phyloP scores from a whole-genome alignment of 140 eudicot species.

The Anethum foeniculum region DNA sequence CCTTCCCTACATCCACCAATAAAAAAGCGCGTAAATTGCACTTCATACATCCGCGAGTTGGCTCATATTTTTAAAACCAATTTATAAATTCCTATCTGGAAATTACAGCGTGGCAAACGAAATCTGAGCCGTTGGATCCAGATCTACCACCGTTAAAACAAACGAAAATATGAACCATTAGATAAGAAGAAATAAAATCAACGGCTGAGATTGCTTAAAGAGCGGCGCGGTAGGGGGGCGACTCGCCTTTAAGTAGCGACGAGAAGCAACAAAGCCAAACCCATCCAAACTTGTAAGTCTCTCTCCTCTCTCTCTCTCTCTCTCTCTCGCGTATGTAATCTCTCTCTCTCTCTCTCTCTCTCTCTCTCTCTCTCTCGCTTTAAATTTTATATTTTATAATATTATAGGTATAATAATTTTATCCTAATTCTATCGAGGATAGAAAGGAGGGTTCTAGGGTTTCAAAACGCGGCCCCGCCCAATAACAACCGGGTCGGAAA shows the following conservation, averaged over 20 bases:
- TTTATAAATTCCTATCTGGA: neutral
- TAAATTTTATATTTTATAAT: neutral
- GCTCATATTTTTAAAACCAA: neutral
- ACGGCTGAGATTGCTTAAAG: slow-evolving; percentile 22
- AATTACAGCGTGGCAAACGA: neutral
- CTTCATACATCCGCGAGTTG: neutral
- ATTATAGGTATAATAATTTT: neutral
- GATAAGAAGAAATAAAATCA: slow-evolving; percentile 3
- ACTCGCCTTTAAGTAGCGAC: slow-evolving; percentile 19
- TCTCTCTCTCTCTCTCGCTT: slow-evolving; percentile 9
- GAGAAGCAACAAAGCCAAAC: neutral
- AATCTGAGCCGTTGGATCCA: slow-evolving; percentile 8
- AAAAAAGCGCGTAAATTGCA: neutral
- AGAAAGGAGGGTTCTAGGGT: slow-evolving; percentile 40
- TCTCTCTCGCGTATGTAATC: neutral
- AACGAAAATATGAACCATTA: neutral
- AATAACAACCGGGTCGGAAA: slow-evolving; percentile 10
- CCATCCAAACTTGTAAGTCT: neutral
- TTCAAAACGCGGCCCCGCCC: slow-evolving; percentile 20
- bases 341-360: slow-evolving; percentile 5
- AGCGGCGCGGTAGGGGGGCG: slow-evolving; percentile 30
- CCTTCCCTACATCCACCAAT: neutral
- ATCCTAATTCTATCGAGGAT: slow-evolving; percentile 15
- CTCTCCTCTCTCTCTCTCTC: slow-evolving; percentile 14
- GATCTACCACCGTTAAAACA: neutral